phyloP scores from a whole-genome alignment of 805 yeast genomes.

The Pichia ethanolica region DNA sequence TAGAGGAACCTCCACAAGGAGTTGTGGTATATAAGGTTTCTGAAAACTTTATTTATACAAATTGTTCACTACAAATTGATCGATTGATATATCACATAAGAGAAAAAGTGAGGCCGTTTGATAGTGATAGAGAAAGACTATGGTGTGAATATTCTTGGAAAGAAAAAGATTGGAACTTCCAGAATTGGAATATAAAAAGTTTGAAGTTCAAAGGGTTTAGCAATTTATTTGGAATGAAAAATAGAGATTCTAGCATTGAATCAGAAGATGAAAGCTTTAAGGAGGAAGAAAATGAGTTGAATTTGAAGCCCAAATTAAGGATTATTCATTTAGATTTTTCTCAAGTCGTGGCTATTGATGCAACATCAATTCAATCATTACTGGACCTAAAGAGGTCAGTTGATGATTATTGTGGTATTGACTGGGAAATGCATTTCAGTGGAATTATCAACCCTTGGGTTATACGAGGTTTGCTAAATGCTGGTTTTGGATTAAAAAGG shows the following conservation, averaged over 20 bases:
- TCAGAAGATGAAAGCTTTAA: neutral
- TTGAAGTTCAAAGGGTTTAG: slow-evolving; percentile 1
- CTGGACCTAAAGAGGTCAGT: slow-evolving; percentile 70
- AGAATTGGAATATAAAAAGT: too few species aligned
- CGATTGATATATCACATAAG: slow-evolving; percentile 62
- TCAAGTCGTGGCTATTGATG: slow-evolving; percentile 66
- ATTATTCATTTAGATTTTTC: slow-evolving; percentile 78
- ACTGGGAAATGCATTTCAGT: slow-evolving; percentile 83
- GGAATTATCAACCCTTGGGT: slow-evolving; percentile 86
- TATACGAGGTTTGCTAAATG: slow-evolving; percentile 62
- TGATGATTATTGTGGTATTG: slow-evolving; percentile 67
- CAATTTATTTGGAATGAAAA: too few species aligned
- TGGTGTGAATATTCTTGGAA: slow-evolving; percentile 58
- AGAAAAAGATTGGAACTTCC: slow-evolving; percentile 3
- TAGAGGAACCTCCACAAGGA: slow-evolving; percentile 84
- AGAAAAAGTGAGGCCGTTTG: slow-evolving; percentile 52
- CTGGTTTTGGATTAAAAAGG: slow-evolving; percentile 73
- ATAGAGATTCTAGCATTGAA: neutral
- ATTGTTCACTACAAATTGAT: slow-evolving; percentile 69
- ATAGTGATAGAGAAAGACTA: slow-evolving; percentile 45
- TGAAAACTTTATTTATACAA: slow-evolving; percentile 78
- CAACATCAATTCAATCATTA: slow-evolving; percentile 72
- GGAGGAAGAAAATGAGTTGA: slow-evolving; percentile 7
- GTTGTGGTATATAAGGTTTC: slow-evolving; percentile 77
- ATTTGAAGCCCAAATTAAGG: slow-evolving; percentile 48